A percentile compares a stretch with the other conserved stretches of the same genome.
Conservation (phyloP, 192 early-diverging fungal genomes). For the Entomortierella lignicola region DNA sequence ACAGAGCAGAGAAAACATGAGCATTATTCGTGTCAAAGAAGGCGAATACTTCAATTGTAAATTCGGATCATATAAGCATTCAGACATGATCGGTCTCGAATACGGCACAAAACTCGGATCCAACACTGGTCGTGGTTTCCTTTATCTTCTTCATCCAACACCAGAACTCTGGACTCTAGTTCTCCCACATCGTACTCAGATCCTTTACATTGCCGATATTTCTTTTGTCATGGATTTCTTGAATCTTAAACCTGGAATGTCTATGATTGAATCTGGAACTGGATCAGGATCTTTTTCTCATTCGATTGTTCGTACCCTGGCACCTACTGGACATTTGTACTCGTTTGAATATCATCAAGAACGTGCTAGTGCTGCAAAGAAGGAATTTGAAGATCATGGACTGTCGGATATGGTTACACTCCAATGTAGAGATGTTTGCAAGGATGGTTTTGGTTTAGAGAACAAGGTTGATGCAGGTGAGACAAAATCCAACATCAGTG, state of each 20-base stretch:
- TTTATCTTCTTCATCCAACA: conserved; percentile 90
- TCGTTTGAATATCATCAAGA: conserved; percentile 95
- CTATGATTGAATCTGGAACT: conserved; percentile 92
- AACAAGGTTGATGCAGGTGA: conserved; percentile 81
- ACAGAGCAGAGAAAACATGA: conserved; percentile 80
- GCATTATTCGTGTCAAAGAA: conserved; percentile 66
- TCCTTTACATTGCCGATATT: conserved; percentile 95
- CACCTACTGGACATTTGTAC: conserved; percentile 89
- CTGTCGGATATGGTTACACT: conserved; percentile 75
- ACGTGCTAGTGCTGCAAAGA: conserved; percentile 70
- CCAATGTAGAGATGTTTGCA: conserved; percentile 89
- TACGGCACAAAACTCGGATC: conserved; percentile 84
- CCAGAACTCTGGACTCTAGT: conserved; percentile 96
- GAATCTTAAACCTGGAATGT: conserved; percentile 85
- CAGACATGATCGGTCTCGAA: conserved; percentile 87
- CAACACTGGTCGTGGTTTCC: conserved; percentile 75
- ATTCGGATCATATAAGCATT: conserved; percentile 84
- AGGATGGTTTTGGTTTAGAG: conserved; percentile 83
- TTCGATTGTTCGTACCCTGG: conserved; percentile 88
- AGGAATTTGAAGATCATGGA: conserved; percentile 87
- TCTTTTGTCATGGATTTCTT: conserved; percentile 86
- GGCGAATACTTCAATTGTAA: conserved; percentile 79
- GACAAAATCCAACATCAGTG: conserved; percentile 4
- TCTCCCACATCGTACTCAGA: conserved; percentile 96
- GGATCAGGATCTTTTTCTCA: conserved; percentile 99